phyloP scores from a whole-genome alignment of 163 green algal genomes.

The Chlorella variabilis region DNA sequence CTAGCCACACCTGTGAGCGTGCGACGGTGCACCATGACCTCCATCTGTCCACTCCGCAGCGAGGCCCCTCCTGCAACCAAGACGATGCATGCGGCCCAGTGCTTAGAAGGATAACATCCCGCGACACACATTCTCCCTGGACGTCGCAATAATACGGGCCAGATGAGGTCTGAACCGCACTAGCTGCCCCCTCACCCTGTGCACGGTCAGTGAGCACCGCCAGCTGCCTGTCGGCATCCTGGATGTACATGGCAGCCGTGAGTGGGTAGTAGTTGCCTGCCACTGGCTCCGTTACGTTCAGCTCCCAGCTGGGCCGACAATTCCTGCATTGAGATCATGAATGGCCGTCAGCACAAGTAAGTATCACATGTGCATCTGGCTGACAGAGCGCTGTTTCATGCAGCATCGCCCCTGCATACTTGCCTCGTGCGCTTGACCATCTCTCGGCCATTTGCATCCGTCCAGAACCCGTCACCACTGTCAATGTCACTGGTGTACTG shows the following conservation, averaged over 20 bases:
- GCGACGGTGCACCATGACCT: constrained; percentile 84
- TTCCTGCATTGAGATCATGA: no score
- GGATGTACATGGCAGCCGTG: constrained; percentile 61
- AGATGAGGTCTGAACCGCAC: no score
- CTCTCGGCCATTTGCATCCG: constrained; percentile 84
- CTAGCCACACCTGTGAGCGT: constrained; percentile 25
- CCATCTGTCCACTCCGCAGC: constrained; percentile 70
- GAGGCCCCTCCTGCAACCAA: constrained; percentile 61
- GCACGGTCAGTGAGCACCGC: constrained; percentile 75
- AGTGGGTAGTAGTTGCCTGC: constrained; percentile 87
- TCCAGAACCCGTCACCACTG: constrained; percentile 68
- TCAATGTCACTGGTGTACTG: constrained; percentile 41
- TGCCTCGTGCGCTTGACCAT: constrained; percentile 64
- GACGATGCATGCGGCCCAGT: neutral
- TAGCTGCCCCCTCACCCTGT: constrained; percentile 56
- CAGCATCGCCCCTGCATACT: neutral
- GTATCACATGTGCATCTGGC: no score
- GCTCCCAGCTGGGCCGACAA: constrained; percentile 68
- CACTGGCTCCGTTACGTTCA: constrained; percentile 72
- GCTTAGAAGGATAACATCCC: neutral
- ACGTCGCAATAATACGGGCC: no score
- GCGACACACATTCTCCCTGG: no score
- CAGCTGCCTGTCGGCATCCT: constrained; percentile 56
- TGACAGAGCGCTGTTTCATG: neutral
- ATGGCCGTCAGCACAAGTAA: no score